These are phyloP conservation scores for Ophiosphaerella herpotricha DNA, from an alignment of 2,329 filamentous ascomycete species.

Conservation along the genomic window DNA sequence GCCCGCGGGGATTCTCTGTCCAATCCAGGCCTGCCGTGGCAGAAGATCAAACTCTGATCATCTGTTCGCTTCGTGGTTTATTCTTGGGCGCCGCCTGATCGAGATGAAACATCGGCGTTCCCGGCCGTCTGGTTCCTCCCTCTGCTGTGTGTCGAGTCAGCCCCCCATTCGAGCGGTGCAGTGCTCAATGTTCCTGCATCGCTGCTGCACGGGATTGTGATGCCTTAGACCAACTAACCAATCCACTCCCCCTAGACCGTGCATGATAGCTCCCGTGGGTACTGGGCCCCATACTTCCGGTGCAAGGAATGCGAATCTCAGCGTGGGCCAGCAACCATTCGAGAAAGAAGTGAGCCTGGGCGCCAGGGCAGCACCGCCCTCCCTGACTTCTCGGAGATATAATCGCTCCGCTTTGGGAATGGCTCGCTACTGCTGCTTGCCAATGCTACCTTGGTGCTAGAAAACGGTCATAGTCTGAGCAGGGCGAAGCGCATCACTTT, in stretches of 20 bases:
- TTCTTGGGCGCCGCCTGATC: constrained; percentile 42
- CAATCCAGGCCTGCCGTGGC: constrained; percentile 27
- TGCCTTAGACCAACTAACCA: constrained; percentile 37
- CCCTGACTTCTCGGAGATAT: constrained; percentile 49
- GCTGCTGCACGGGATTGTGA: constrained; percentile 46
- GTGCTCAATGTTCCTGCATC: constrained; percentile 50
- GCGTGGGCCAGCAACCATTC: constrained; percentile 42
- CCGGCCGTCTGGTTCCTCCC: constrained; percentile 35
- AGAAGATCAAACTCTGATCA: constrained; percentile 41
- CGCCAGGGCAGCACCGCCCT: constrained; percentile 43
- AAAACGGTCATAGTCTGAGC: constrained; percentile 51
- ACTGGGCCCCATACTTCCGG: constrained; percentile 33
- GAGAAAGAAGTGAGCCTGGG: constrained; percentile 42
- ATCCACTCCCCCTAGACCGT: constrained; percentile 27
- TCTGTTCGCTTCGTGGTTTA: constrained; percentile 45
- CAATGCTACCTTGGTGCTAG: constrained; percentile 53
- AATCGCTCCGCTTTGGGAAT: constrained; percentile 48
- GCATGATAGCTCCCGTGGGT: constrained; percentile 26
- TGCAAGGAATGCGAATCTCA: constrained; percentile 47
- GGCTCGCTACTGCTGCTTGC: constrained; percentile 53
- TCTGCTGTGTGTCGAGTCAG: constrained; percentile 46
- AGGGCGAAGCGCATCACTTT: constrained; percentile 48
- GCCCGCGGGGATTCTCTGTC: constrained; percentile 27
- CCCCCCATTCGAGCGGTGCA: constrained; percentile 40
- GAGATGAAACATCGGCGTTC: constrained; percentile 47